Evolutionary conservation across 768 basidiomycete genomes (phyloP).

Genomic region (Amanita exitialis): DNA sequence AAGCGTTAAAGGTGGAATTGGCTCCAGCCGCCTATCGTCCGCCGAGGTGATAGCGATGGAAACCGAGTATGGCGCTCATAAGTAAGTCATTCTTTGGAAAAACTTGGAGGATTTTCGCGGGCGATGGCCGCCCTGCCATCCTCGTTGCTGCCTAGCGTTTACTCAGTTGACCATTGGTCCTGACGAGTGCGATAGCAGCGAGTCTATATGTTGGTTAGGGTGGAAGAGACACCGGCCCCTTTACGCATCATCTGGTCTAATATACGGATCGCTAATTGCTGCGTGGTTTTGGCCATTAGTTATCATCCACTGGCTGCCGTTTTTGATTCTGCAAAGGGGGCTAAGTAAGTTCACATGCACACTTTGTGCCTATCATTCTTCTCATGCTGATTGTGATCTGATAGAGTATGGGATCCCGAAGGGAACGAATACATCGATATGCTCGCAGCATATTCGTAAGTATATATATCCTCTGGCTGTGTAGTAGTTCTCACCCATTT

Average conservation of each 20-base stretch:
- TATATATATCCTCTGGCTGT: slow-evolving; percentile 2
- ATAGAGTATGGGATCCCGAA: slow-evolving; percentile 86
- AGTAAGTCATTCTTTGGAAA: slow-evolving; percentile 42
- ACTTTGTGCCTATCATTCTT: not conserved
- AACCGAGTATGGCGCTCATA: slow-evolving; percentile 78
- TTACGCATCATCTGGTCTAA: slow-evolving; percentile 14
- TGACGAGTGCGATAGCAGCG: slow-evolving; percentile 9
- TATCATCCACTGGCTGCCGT: slow-evolving; percentile 95
- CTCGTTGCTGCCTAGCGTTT: slow-evolving; percentile 11
- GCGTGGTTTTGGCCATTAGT: slow-evolving; percentile 49
- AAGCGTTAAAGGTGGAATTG: slow-evolving; percentile 8
- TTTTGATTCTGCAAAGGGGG: slow-evolving; percentile 84
- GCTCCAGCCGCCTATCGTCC: slow-evolving; percentile 31
- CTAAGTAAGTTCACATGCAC: slow-evolving; percentile 50
- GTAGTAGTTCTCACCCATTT: slow-evolving; percentile 3
- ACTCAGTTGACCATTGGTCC: slow-evolving; percentile 13
- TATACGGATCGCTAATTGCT: slow-evolving; percentile 20
- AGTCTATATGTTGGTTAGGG: not conserved
- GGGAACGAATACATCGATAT: slow-evolving; percentile 96
- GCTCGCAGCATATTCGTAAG: slow-evolving; percentile 95
- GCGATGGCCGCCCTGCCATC: slow-evolving; percentile 17
- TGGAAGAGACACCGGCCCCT: slow-evolving; percentile 11
- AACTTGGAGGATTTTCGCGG: slow-evolving; percentile 15
- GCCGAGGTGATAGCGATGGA: slow-evolving; percentile 72
- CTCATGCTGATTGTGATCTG: slow-evolving; percentile 10